Percentiles rank a stretch among this genome's conserved stretches.
Evolutionary conservation across 1,284 basidiomycete species (phyloP).

Genomic region (Psilocybe mexicana): DNA sequence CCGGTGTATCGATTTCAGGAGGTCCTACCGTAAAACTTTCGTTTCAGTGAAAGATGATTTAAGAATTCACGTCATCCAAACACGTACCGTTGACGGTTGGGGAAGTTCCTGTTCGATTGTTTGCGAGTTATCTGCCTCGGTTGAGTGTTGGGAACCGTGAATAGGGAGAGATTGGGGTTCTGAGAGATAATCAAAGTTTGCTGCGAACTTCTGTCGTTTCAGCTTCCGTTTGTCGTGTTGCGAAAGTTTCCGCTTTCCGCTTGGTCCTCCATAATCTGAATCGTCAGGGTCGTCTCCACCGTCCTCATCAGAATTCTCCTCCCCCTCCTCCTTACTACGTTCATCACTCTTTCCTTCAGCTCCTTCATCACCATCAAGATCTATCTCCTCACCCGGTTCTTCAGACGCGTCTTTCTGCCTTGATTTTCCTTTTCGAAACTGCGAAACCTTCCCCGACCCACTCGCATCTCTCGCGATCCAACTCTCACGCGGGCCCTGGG

Average conservation of each 20-base stretch:
- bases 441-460: slow-evolving; percentile 30
- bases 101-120: slow-evolving; percentile 15
- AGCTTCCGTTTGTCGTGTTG: slow-evolving; percentile 12
- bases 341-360: slow-evolving; percentile 20
- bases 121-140: not conserved
- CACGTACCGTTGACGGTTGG: slow-evolving; percentile 50
- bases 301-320: slow-evolving; percentile 17
- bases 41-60: not conserved
- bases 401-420: slow-evolving; percentile 20
- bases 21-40: slow-evolving; percentile 46
- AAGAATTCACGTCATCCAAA: not conserved
- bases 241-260: slow-evolving; percentile 14
- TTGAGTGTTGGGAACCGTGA: not conserved
- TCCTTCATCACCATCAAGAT: slow-evolving; percentile 15
- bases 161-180: no score
- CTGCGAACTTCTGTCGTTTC: slow-evolving; percentile 23
- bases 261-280: not conserved
- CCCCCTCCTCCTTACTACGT: slow-evolving; percentile 16
- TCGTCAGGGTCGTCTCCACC: slow-evolving; percentile 17
- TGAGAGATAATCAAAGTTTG: slow-evolving; percentile 18
- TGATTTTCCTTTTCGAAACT: slow-evolving; percentile 16
- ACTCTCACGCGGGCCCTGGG: slow-evolving; percentile 42
- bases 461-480: slow-evolving; percentile 48
- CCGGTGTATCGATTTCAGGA: slow-evolving; percentile 70
- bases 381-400: slow-evolving; percentile 8